phyloP scores from a whole-genome alignment of 352 stramenopile genomes.

The Blastocystis sp. region DNA sequence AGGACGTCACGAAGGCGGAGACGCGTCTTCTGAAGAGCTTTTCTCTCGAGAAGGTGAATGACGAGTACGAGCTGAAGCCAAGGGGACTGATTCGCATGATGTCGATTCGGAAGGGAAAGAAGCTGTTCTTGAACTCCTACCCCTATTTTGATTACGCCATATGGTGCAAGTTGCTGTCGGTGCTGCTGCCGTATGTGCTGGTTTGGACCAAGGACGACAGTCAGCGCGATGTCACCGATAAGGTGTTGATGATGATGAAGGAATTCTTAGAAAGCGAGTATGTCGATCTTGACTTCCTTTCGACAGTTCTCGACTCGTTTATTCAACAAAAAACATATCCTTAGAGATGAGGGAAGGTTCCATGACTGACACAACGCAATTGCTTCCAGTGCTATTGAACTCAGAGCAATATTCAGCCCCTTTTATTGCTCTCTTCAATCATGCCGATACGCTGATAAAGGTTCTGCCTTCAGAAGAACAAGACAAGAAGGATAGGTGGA shows the following conservation, averaged over 20 bases:
- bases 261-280: neutral
- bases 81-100: neutral
- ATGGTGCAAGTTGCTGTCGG: neutral
- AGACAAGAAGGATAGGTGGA: neutral
- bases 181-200: constrained; percentile 5
- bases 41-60: neutral
- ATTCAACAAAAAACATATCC: constrained; percentile 44
- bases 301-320: neutral
- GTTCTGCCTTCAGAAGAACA: no score
- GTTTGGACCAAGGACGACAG: neutral
- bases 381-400: neutral
- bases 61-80: neutral
- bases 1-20: neutral
- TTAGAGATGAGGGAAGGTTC: neutral
- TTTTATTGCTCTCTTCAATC: neutral
- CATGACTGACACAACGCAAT: neutral
- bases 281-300: neutral
- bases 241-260: neutral
- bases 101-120: constrained; percentile 16
- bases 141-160: neutral
- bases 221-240: neutral
- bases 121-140: neutral
- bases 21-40: neutral
- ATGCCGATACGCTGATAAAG: neutral
- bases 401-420: neutral